These are phyloP conservation scores for Berkeleyomyces rouxiae DNA, from an alignment of 2,329 filamentous ascomycete species.

Conservation along the genomic window DNA sequence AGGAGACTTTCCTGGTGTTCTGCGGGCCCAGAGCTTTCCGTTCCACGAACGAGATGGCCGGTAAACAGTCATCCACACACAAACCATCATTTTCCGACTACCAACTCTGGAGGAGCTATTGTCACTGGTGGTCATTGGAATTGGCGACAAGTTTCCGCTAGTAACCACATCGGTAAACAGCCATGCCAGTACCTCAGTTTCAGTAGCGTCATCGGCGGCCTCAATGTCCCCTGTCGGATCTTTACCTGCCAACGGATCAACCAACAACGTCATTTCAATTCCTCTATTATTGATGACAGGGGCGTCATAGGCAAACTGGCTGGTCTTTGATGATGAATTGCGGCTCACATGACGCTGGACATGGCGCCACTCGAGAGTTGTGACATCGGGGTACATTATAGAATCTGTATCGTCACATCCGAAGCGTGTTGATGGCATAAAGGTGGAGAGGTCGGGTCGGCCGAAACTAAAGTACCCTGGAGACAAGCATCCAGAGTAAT, in stretches of 20 bases:
- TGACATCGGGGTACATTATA: conserved; percentile 14
- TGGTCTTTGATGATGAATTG: conserved; percentile 4
- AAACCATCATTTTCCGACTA: conserved; percentile 14
- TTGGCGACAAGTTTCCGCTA: conserved; percentile 6
- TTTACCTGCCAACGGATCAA: conserved; percentile 11
- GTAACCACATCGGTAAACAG: conserved; percentile 14
- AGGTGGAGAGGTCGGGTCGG: conserved; percentile 12
- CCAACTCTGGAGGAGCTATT: conserved; percentile 1
- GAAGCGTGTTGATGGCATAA: conserved; percentile 14
- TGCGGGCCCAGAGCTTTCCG: conserved; percentile 9
- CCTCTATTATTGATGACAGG: conserved; percentile 13
- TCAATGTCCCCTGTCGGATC: background rate
- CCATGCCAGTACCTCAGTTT: conserved; percentile 14
- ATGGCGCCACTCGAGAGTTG: conserved; percentile 10
- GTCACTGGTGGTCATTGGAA: background rate
- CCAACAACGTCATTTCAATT: conserved; percentile 13
- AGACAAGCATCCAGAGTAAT: conserved; percentile 10
- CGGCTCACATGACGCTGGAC: conserved; percentile 13
- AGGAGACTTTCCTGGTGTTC: conserved; percentile 9
- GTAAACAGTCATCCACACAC: conserved; percentile 15
- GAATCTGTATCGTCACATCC: conserved; percentile 15
- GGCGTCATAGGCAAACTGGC: conserved; percentile 13
- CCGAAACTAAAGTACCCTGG: conserved; percentile 11
- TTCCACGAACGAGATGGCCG: conserved; percentile 5
- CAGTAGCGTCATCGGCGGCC: conserved; percentile 2